A percentile compares a stretch with the other conserved stretches of the same genome.
These are phyloP conservation scores for Mycena olivaceomarginata DNA, from an alignment of 768 basidiomycete species.

Conservation along the genomic window DNA sequence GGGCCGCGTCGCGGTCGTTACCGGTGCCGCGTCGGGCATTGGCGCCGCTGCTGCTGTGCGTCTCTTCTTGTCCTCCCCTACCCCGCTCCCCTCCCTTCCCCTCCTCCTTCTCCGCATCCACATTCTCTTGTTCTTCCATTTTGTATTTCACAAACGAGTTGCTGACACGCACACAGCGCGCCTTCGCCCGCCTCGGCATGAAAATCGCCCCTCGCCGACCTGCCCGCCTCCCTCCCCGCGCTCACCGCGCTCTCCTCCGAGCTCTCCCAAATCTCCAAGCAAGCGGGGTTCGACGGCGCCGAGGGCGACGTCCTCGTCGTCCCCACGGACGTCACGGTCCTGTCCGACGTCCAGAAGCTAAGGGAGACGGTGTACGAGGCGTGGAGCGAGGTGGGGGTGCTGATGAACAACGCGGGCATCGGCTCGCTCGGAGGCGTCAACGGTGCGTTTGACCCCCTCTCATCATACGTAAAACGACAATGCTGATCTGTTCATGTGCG, in stretches of 20 bases:
- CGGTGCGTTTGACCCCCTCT: not conserved
- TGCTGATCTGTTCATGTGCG: no score
- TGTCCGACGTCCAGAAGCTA: constrained; percentile 81
- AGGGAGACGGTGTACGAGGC: constrained; percentile 88
- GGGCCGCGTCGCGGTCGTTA: constrained; percentile 86
- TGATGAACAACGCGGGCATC: constrained; percentile 93
- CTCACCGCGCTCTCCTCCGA: constrained; percentile 72
- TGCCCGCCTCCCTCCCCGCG: constrained; percentile 60
- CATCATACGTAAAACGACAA: no score
- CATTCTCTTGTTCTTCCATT: no score
- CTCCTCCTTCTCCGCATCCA: no score
- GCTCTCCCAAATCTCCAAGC: constrained; percentile 55
- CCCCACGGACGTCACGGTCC: constrained; percentile 85
- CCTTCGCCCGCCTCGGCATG: constrained; percentile 72
- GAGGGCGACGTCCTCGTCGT: constrained; percentile 78
- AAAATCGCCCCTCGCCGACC: constrained; percentile 91
- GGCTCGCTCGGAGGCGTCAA: constrained; percentile 45
- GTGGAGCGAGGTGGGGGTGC: constrained; percentile 94
- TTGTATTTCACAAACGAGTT: not conserved
- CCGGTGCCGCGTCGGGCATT: constrained; percentile 87
- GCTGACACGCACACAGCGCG: constrained; percentile 14
- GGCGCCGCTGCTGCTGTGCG: constrained; percentile 85
- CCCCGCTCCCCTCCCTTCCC: no score
- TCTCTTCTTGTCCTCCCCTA: constrained; percentile 53
- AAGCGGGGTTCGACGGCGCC: constrained; percentile 54